Base-by-base conservation (phyloP, 306 rosid genomes). In the Sechiopsis laciniata region DNA sequence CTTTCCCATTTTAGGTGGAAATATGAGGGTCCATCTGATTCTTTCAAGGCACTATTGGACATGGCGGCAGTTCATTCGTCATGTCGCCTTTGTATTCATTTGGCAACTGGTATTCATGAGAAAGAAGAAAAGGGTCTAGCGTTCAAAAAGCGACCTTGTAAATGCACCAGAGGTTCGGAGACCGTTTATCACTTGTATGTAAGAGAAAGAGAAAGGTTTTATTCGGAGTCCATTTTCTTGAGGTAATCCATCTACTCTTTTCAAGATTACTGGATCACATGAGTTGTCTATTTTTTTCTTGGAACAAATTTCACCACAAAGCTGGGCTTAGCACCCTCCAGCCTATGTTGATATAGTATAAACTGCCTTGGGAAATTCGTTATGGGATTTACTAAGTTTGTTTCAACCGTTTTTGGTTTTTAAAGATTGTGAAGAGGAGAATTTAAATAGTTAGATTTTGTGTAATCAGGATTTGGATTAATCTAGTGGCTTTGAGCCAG, bases 11-110 rank as follows among this genome's bases (percentile, higher is more conserved):
- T 76, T 77, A 94, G 99, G 90, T 94, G 99, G 99, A 94, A 94
- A 85, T 83, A 86, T 69, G 96, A 94, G 73, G 99, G 99, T 2
- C 99, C 99, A 74, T 86, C 92, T 21, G 92, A 94, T 83, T 86
- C 96, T 75, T 94, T 94, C 91, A 94, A 91, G 85, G 99, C 99
- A 56, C 91, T 94, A 42, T 88, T 94, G 77, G 99, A 94, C 85
- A 94, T 94, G 99, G 99, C 97, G 60, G 96, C 96, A 54, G 97
- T 94, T 76, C 99, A 94, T 85, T 94, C 97, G 51, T 91, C 99
- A 26, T 94, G 99, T 79, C 99, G 99, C 79, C 97, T 94, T 78
- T 94, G 99, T 82, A 86, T 94, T 84, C 96, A 91, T 84, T 80
- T 94, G 88, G 99, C 97, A 57, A 87, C 99, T 1, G 6, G 8